These are phyloP conservation scores for Pichia deserticola DNA, from an alignment of 805 yeast genomes.

Conservation along the genomic window DNA sequence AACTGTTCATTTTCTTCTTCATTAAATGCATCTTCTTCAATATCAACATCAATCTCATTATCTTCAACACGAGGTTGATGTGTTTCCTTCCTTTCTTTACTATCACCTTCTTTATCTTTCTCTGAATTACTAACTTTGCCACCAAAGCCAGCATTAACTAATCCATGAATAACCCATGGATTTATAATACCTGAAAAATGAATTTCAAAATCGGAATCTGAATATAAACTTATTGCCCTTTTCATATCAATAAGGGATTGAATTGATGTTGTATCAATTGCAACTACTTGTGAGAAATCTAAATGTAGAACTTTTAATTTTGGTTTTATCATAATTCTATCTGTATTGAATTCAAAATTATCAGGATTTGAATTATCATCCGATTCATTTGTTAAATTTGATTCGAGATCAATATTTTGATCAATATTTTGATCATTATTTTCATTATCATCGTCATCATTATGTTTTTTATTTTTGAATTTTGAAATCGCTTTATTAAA, in stretches of 20 bases:
- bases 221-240: conserved; percentile 63
- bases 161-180: conserved; percentile 78
- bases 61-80: not conserved
- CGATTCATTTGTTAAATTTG: conserved; percentile 4
- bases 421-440: conserved; percentile 30
- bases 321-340: conserved; percentile 50
- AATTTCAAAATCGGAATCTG: conserved; percentile 78
- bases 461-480: not conserved
- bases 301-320: conserved; percentile 60
- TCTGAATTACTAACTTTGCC: conserved; percentile 12
- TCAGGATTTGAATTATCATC: conserved; percentile 4
- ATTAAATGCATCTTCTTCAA: conserved; percentile 3
- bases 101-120: conserved; percentile 1
- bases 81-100: not conserved
- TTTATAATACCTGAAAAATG: conserved; percentile 80
- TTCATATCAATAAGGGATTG: conserved; percentile 71
- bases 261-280: conserved; percentile 70
- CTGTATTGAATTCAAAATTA: no score
- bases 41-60: conserved; percentile 10
- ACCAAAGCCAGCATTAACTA: conserved; percentile 74
- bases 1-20: not conserved
- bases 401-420: conserved; percentile 30
- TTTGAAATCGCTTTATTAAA: conserved; percentile 14
- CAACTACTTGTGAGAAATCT: conserved; percentile 71
- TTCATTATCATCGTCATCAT: conserved; percentile 1